Evolutionary conservation across 1,139 yeast genomes (phyloP), one percentile per base, ranked within the genome.

Genomic region (Hanseniaspora gamundiae): DNA sequence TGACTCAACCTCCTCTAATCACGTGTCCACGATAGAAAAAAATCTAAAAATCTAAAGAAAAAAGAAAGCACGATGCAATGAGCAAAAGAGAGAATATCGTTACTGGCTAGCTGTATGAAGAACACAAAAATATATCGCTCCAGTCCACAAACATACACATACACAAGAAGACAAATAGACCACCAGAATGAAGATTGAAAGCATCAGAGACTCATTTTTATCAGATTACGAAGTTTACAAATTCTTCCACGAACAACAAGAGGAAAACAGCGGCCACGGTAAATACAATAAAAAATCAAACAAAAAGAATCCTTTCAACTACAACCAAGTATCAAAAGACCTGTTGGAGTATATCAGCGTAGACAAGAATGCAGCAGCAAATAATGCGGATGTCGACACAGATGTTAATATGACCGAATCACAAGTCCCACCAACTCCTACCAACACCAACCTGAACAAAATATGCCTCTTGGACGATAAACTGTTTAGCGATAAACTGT

Each of bases 311-410:
- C 67, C 67, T 16, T 41, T 38, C 9, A 77, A 76, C 43, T 62
- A 80, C 40, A 95, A 88, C 53, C 71, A 75, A 13, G 72, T 86
- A 38, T 74, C 91, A 14, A 70, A 78, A 47, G 95, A 83, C 46
- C 62, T 73, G 9, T 52, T 65, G 7, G 51, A 61, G 4, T 69
- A 68, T 47, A 52, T 69, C 13, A 50, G 52, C 2, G 60, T 63
- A 39, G 55, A 61, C 22, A 53, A 61, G 36, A 52, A 54, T 14
- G 45, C 45, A 29, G 46, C n/a, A n/a, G n/a, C n/a, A n/a, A n/a
- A n/a, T n/a, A n/a, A 44, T 36, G 42, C 31, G 24, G 38, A 40
- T 13, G 40, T 41, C 16, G 41, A 45, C n/a, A 41, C 31, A 24
- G 38, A 40, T 13, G 40, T 41, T 14, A 41, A 45, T 11, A 36